A percentile compares a stretch with the other conserved stretches of the same genome.
These are phyloP conservation scores for Leccinum variicolor DNA, from an alignment of 768 basidiomycete species.

Conservation along the genomic window DNA sequence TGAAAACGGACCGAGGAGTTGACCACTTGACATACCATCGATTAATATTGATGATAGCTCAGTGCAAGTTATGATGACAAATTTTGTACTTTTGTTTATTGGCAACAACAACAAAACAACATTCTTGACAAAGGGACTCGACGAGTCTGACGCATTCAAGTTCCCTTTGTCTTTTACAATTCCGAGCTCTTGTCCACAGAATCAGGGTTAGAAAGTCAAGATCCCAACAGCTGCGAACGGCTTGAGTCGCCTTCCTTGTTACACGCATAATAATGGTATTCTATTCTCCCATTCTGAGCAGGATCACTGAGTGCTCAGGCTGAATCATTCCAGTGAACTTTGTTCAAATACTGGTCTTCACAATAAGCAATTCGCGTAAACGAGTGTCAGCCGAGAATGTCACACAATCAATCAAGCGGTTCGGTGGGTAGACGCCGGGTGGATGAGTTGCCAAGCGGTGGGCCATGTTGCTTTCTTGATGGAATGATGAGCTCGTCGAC, in stretches of 20 bases:
- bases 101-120: background rate
- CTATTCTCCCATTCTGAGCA: background rate
- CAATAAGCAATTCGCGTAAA: background rate
- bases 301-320: background rate
- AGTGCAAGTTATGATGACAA: background rate
- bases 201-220: background rate
- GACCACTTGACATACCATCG: conserved; percentile 17
- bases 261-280: background rate
- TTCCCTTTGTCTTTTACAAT: background rate
- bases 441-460: background rate
- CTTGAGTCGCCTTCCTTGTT: background rate
- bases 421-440: background rate
- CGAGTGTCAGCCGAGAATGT: background rate
- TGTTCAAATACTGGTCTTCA: background rate
- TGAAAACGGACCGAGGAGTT: background rate
- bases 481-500: background rate
- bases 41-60: background rate
- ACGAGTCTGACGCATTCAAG: background rate
- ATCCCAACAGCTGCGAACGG: background rate
- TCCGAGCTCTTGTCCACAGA: background rate
- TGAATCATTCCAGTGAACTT: background rate
- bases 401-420: background rate
- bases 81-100: background rate
- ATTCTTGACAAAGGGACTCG: background rate
- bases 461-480: background rate